A percentile compares a stretch with the other conserved stretches of the same genome.
These are phyloP conservation scores for Nematocida sp. DNA, from an alignment of 371 early-diverging fungal species.

Conservation along the genomic window DNA sequence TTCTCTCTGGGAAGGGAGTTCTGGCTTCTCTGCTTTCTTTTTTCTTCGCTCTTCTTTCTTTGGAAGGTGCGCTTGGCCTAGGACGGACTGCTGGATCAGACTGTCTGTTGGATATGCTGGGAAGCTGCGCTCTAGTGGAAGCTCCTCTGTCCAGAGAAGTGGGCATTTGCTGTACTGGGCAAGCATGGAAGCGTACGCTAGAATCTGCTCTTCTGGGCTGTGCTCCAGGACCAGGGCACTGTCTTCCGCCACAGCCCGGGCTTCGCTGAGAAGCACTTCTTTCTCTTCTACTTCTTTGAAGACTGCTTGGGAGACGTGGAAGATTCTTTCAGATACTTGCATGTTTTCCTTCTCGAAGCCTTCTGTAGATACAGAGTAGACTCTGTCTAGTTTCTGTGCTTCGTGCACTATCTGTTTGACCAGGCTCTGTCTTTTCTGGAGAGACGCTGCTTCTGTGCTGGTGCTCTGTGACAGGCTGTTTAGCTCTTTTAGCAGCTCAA, in stretches of 20 bases:
- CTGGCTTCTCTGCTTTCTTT: no score
- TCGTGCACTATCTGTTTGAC: neutral
- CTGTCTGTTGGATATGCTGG: constrained; percentile 44
- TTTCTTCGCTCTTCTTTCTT: neutral
- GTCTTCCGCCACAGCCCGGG: neutral
- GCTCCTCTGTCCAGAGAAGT: constrained; percentile 37
- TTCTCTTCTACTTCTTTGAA: constrained; percentile 30
- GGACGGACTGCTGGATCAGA: constrained; percentile 29
- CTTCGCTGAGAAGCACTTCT: constrained; percentile 22
- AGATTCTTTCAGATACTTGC: neutral
- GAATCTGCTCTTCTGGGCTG: neutral
- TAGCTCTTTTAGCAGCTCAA: neutral
- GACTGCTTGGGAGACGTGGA: neutral
- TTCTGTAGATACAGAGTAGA: constrained; percentile 10
- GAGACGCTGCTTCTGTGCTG: no score
- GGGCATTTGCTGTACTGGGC: constrained; percentile 35
- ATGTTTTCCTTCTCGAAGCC: constrained; percentile 39
- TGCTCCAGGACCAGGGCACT: neutral
- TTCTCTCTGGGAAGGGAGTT: neutral
- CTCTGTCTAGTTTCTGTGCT: constrained; percentile 15
- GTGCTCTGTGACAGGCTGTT: no score
- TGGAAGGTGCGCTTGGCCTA: neutral
- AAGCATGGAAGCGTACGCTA: constrained; percentile 3
- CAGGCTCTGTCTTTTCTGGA: neutral
- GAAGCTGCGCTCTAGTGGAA: constrained; percentile 9